These are phyloP conservation scores for Pleurotus djamor DNA, from an alignment of 768 basidiomycete genomes.

Conservation along the genomic window DNA sequence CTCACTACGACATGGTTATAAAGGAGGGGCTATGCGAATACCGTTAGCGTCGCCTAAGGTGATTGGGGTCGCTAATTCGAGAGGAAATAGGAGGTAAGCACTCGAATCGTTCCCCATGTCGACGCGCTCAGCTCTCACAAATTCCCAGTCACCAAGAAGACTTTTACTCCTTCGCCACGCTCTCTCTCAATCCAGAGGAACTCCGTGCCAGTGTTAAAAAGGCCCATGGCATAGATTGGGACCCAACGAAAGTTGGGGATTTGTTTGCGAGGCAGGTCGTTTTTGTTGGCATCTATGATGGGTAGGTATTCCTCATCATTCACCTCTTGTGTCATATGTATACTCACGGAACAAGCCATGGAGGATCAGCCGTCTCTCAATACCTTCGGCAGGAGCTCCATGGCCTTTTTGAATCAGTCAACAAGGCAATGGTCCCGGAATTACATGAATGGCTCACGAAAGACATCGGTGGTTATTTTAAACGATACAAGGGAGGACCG, in stretches of 20 bases:
- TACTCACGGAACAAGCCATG: constrained; percentile 59
- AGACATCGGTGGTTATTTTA: constrained; percentile 87
- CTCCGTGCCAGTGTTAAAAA: constrained; percentile 64
- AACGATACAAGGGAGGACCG: constrained; percentile 80
- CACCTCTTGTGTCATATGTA: background rate
- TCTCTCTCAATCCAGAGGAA: constrained; percentile 77
- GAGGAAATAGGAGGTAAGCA: constrained; percentile 69
- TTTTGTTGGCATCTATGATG: constrained; percentile 91
- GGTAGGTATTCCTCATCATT: constrained; percentile 47
- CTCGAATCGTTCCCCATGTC: background rate
- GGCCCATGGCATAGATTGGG: constrained; percentile 67
- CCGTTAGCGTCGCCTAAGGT: constrained; percentile 76
- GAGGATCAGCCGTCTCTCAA: constrained; percentile 87
- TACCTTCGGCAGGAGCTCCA: constrained; percentile 86
- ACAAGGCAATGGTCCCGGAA: constrained; percentile 72
- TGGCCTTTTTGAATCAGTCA: constrained; percentile 75
- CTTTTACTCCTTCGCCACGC: constrained; percentile 71
- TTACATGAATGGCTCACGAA: constrained; percentile 69
- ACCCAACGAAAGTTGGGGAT: constrained; percentile 51
- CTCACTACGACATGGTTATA: constrained; percentile 7
- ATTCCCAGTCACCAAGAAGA: constrained; percentile 83
- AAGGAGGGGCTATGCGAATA: constrained; percentile 65
- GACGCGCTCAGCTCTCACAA: constrained; percentile 7
- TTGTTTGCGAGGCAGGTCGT: constrained; percentile 72
- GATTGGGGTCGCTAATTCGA: constrained; percentile 71